Base-by-base conservation (phyloP, 192 early-diverging fungal genomes). In the Entophlyctis helioformis region DNA sequence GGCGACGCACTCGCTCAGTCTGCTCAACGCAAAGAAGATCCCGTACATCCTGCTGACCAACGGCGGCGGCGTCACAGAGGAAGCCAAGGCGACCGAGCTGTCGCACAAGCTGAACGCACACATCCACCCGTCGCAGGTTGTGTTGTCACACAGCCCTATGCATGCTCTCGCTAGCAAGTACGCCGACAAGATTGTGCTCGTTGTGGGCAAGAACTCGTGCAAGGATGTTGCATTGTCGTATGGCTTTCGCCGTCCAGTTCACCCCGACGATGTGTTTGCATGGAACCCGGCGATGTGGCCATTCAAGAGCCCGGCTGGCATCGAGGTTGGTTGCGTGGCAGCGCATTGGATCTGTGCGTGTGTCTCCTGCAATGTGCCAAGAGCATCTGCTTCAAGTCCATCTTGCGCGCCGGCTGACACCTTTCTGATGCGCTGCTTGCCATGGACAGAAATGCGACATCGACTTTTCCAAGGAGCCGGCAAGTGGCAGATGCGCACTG, bases 71-170 rank as follows among this genome's bases (percentile, higher is more conserved):
- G 65, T 86, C 18, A 69, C 70, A 0, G 89, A 92, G 59, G 62
- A 63, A 1, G 51, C 56, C 36, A 91, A 88, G 51, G 85, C 89
- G 0, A 50, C 54, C 1, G 75, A 86, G 42, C 69, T 95, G 21
- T 72, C 64, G 25, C 22, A 57, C 36, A 24, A 43, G 16, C 46
- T 67, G 10, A 18, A 49, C 46, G 16, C 8, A 2, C 52, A 78
- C 67, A 70, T 84, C 42, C 52, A 48, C 11, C 61, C 78, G 8
- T 56, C 66, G 10, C 84, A 87, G 42, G 56, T 90, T 24, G 66
- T 90, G n/a, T 53, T 91, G 11, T 82, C 88, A 13, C 90, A 94
- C 64, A 78, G 86, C 20, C 91, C 91, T 9, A 90, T 95, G 91
- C 66, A 63, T 12, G 41, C 62, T 1, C 64, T 91, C 15, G 72